Evolutionary conservation across 768 basidiomycete genomes (phyloP), one percentile per base, ranked within the genome.

Genomic region (Boletus sp.): DNA sequence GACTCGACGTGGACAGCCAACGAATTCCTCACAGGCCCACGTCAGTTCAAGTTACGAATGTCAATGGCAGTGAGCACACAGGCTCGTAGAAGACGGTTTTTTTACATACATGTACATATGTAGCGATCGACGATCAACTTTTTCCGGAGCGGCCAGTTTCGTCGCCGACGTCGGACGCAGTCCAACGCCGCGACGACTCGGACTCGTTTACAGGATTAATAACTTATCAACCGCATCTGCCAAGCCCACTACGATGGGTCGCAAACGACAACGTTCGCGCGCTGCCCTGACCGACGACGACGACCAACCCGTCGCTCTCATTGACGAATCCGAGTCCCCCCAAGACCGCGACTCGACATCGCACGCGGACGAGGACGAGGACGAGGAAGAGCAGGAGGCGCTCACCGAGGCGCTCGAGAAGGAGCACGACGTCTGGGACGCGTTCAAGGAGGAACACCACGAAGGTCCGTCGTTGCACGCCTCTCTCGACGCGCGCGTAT

Each of bases 401-500:
- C 58, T 45, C 42, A 55, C 32, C 5, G 66, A 66, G 54, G 67
- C 67, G 47, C 66, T 62, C 24, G 77, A 81, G 63, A 84, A 80
- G 67, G 87, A 87, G 62, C 78, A 75, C 56, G 83, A 84, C 33
- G 77, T 89, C 37, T 90, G 89, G 88, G 85, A 89, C 46, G 75
- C 83, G 39, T 81, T 92, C 67, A 82, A 83, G 65, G 91, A 92
- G 64, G 88, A 92, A 57, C 83, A 90, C 63, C 85, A 84, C 68
- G 91, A 92, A 80, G 82, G 91, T 87, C 42, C 48, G 77, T 37
- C 59, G 3, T 42, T 35, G 33, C 35, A 47, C 15, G 11, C 32
- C 7, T 36, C 47, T 39, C 24, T 24, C 24, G 44, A 41, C 48
- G 52, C 44, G 45, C 32, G 48, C 30, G 7, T 24, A 24, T 24